phyloP scores from a whole-genome alignment of 345 rosid genomes.

The Citrus maxima region DNA sequence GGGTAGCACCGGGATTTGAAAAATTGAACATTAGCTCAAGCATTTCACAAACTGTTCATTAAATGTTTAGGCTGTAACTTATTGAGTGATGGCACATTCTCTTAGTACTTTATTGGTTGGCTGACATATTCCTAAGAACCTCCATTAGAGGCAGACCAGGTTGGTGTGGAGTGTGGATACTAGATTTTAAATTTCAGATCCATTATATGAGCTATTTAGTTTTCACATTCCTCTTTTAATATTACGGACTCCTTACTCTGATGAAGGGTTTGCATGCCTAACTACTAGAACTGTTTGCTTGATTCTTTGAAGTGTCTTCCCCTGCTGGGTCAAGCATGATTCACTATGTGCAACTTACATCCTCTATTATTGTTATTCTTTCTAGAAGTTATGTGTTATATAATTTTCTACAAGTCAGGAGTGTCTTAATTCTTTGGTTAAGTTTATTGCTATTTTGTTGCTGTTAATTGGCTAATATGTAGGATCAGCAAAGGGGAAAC shows the following conservation, averaged over 20 bases:
- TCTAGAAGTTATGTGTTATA: no score
- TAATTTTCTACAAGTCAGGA: not conserved
- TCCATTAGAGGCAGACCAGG: not conserved
- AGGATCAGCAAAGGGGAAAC: constrained; percentile 34
- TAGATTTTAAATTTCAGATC: not conserved
- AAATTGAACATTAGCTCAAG: not conserved
- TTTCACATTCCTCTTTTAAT: not conserved
- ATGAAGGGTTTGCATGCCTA: not conserved
- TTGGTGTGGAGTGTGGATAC: not conserved
- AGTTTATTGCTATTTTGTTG: not conserved
- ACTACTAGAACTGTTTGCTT: not conserved
- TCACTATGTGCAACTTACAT: not conserved
- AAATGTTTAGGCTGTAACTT: not conserved
- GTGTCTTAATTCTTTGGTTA: not conserved
- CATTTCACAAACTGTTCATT: not conserved
- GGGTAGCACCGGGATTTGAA: not conserved
- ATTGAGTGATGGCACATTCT: not conserved
- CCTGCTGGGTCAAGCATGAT: not conserved
- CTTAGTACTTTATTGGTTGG: not conserved
- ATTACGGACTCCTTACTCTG: not conserved
- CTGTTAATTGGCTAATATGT: not conserved
- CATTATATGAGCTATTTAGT: not conserved
- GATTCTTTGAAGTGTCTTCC: not conserved
- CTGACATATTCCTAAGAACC: not conserved
- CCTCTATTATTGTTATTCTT: no score